Percentiles rank a stretch among this genome's conserved stretches.
Evolutionary conservation across 108 stramenopile species (phyloP).

Genomic region (Seminavis robusta): DNA sequence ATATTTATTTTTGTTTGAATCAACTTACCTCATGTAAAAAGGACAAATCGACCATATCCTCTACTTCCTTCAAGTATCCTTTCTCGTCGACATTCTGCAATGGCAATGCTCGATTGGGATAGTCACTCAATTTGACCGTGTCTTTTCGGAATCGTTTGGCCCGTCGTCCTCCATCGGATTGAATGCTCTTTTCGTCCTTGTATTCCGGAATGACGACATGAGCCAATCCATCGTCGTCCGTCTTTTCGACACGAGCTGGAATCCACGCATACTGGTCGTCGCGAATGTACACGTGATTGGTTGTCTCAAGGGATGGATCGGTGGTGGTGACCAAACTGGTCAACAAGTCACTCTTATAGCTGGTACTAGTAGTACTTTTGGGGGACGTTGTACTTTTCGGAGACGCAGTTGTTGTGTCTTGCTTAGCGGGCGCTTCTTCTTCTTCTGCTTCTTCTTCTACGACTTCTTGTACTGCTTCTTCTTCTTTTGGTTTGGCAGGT

Average conservation of each 20-base stretch:
- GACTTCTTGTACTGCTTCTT: no score
- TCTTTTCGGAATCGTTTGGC: conserved; percentile 54
- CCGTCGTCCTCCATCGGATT: conserved; percentile 49
- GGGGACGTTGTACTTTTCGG: no score
- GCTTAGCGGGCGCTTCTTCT: no score
- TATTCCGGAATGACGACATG: conserved; percentile 30
- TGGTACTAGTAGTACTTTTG: no score
- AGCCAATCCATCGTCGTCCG: conserved; percentile 6
- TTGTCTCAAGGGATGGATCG: no score
- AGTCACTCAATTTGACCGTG: conserved; percentile 23
- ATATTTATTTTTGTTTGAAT: neutral
- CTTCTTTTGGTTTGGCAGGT: no score
- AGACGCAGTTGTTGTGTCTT: no score
- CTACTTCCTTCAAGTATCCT: conserved; percentile 30
- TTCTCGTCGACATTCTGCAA: conserved; percentile 70
- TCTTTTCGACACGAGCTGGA: conserved; percentile 48
- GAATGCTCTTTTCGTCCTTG: conserved; percentile 28
- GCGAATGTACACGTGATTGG: conserved; percentile 63
- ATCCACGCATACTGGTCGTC: conserved; percentile 68
- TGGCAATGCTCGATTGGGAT: conserved; percentile 58
- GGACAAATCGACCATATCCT: conserved; percentile 87
- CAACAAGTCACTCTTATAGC: no score
- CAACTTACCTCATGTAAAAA: conserved; percentile 81
- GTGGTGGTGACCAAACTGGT: no score
- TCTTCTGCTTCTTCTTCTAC: no score